Evolutionary conservation across 192 early-diverging fungal species (phyloP).

Genomic region (Dissophora ornata): DNA sequence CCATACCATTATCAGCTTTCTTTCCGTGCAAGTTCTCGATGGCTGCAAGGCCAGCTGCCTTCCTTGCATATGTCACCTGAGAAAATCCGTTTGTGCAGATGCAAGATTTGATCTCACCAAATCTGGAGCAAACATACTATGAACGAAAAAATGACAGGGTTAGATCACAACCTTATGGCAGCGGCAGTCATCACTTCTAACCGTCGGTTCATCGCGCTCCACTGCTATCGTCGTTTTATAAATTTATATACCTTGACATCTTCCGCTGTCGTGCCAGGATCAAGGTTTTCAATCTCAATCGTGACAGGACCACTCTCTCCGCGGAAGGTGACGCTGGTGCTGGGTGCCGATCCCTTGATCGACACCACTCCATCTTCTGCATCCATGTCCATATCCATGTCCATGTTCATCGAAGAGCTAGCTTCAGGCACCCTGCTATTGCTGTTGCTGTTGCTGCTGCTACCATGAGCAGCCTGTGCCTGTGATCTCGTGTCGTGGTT

Average conservation of each 20-base stretch:
- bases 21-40: constrained; percentile 59
- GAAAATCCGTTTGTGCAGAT: constrained; percentile 59
- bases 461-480: background rate
- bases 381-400: constrained; percentile 46
- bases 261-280: constrained; percentile 59
- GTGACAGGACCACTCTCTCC: constrained; percentile 63
- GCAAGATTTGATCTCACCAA: constrained; percentile 50
- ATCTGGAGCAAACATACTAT: constrained; percentile 48
- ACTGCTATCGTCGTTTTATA: too few species aligned
- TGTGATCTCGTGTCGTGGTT: constrained; percentile 9
- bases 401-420: background rate
- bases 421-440: background rate
- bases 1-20: constrained; percentile 61
- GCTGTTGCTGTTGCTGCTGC: constrained; percentile 5
- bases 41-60: constrained; percentile 56
- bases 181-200: too few species aligned
- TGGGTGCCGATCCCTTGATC: constrained; percentile 43
- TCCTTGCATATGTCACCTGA: constrained; percentile 60
- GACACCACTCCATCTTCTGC: constrained; percentile 11
- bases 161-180: too few species aligned
- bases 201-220: too few species aligned
- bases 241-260: constrained; percentile 70
- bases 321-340: constrained; percentile 41
- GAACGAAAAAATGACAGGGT: too few species aligned
- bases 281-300: constrained; percentile 61